These are phyloP conservation scores for Aureobasidium namibiae DNA, from an alignment of 2,329 filamentous ascomycete species.

Conservation along the genomic window DNA sequence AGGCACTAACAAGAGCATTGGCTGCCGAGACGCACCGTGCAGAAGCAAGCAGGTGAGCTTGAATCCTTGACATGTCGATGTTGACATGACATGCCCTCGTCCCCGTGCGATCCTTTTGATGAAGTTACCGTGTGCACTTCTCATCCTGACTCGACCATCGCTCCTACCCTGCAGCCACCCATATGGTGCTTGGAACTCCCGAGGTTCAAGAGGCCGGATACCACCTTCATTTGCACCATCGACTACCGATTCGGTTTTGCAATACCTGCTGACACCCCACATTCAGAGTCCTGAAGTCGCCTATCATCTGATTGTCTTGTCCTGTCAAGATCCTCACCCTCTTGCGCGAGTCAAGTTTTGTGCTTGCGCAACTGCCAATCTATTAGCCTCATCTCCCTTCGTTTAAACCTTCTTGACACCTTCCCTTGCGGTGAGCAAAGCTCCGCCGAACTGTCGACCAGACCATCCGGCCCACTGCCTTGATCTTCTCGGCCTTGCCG, in stretches of 20 bases:
- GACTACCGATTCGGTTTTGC: slow-evolving; percentile 7
- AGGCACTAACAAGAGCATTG: slow-evolving; percentile 10
- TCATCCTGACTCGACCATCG: slow-evolving; percentile 6
- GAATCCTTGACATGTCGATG: slow-evolving; percentile 13
- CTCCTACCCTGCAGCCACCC: slow-evolving; percentile 9
- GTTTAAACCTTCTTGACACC: slow-evolving; percentile 14
- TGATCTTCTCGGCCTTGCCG: slow-evolving; percentile 14
- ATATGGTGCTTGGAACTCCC: slow-evolving; percentile 4
- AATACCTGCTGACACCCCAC: slow-evolving; percentile 11
- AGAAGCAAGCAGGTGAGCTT: slow-evolving; percentile 13
- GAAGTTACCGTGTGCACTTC: slow-evolving; percentile 6
- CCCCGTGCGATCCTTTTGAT: slow-evolving; percentile 9
- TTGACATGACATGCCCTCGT: slow-evolving; percentile 11
- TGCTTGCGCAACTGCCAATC: slow-evolving; percentile 18
- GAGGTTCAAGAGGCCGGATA: slow-evolving; percentile 3
- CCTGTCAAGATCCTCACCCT: slow-evolving; percentile 12
- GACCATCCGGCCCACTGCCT: slow-evolving; percentile 5
- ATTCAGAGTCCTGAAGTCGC: background rate
- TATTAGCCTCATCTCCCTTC: slow-evolving; percentile 16
- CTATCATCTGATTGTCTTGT: slow-evolving; percentile 12
- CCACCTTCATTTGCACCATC: slow-evolving; percentile 1
- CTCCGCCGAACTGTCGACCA: slow-evolving; percentile 12
- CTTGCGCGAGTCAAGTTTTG: slow-evolving; percentile 15
- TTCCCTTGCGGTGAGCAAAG: slow-evolving; percentile 10
- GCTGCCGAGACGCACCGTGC: slow-evolving; percentile 12